phyloP scores from a whole-genome alignment of 78 protist genomes.

The Dictyostelium intermedium region DNA sequence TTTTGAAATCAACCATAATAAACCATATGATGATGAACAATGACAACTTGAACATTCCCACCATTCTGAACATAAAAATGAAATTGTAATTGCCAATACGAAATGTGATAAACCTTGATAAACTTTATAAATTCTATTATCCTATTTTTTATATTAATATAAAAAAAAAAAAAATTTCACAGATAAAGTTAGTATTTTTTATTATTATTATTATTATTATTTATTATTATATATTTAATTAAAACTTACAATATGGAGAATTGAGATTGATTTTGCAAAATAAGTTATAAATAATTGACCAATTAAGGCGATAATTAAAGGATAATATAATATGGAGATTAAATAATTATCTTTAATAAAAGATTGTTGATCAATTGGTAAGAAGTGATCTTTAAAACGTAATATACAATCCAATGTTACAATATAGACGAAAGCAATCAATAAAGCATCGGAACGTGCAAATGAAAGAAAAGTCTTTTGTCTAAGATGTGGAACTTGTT shows the following conservation, averaged over 20 bases:
- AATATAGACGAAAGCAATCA: slow-evolving; percentile 38
- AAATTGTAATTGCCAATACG: not conserved
- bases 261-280: slow-evolving; percentile 15
- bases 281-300: slow-evolving; percentile 9
- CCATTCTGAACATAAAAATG: slow-evolving; percentile 33
- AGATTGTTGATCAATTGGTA: not conserved
- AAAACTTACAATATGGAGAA: slow-evolving; percentile 17
- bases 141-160: not conserved
- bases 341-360: not conserved
- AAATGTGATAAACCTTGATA: not conserved
- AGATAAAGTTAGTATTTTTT: not conserved
- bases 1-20: slow-evolving; percentile 12
- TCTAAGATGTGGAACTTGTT: not conserved
- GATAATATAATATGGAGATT: not conserved
- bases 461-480: slow-evolving; percentile 10
- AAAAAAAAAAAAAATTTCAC: too few species aligned
- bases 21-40: slow-evolving; percentile 23
- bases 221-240: not conserved
- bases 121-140: not conserved
- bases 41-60: slow-evolving; percentile 29
- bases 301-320: not conserved
- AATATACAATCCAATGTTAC: not conserved
- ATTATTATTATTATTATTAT: not conserved
- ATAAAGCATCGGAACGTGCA: not conserved
- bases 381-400: not conserved